Base-by-base conservation (phyloP, 2,329 filamentous ascomycete genomes). In the Ramularia collo-cygni region DNA sequence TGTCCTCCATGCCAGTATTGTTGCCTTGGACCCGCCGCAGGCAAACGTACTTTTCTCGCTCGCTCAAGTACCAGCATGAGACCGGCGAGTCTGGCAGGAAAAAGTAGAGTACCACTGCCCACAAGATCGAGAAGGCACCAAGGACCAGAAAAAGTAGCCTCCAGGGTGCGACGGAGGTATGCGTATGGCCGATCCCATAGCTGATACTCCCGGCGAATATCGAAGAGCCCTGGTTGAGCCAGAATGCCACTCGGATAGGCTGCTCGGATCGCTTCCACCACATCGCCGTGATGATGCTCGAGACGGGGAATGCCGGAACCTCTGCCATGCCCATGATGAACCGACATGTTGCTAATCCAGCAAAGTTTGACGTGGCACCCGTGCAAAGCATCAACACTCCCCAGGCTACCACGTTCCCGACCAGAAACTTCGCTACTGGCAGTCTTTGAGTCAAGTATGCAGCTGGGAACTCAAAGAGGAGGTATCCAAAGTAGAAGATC, bases 401-500 rank as follows among this genome's bases (percentile, higher is more conserved):
- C 33, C 40, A 46, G n/a, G 36, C 28, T 14, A 43, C 37, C 1
- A 46, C 30, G 27, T 31, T 43, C 3, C 19, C 29, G 14, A 24
- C 27, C 3, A 69, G 52, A 27, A 67, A 64, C 28, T 68, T 70
- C 2, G 59, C 64, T 24, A 66, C 63, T 0, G 66, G 67, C 1
- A 69, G 51, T 31, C 63, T 60, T 43, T 69, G 66, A 21, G 68
- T 44, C 1, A 66, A 51, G 28, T 65, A 62, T 6, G 66, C 64
- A 0, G 62, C 58, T 3, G 67, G 67, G 36, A 60, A 67, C 44
- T 70, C 65, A 2, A 63, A 63, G 17, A 63, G 48, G 2, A 70
- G 57, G 40, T 69, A 70, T n/a, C 67, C 67, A 44, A 71, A 67
- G 47, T 70, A 71, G 48, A 70, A 71, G 10, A 69, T 69, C 2